Percentiles rank a stretch among this genome's conserved stretches.
phyloP scores from a whole-genome alignment of 2,329 filamentous ascomycete species.

The Trichoderma koningiopsis region DNA sequence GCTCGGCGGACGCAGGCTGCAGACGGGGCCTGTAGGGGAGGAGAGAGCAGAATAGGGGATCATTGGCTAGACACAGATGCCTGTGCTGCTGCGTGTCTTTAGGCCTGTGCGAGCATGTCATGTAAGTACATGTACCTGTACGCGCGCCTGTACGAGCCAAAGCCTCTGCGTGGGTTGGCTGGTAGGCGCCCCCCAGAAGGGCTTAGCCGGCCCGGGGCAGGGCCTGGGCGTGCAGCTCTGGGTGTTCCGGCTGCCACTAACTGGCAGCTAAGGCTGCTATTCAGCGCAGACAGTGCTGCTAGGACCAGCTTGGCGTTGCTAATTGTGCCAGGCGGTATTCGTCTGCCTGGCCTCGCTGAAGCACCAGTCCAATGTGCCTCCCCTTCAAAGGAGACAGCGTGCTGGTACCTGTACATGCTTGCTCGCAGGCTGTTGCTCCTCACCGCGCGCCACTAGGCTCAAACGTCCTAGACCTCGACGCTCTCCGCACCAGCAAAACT shows the following conservation, averaged over 20 bases:
- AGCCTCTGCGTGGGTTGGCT: not conserved
- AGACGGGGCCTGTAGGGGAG: conserved; percentile 18
- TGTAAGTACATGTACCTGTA: not conserved
- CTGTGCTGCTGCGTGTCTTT: not conserved
- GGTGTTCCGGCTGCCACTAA: conserved; percentile 1
- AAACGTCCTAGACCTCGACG: not conserved
- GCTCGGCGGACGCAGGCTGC: conserved; percentile 19
- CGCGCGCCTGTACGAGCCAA: not conserved
- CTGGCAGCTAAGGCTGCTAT: not conserved
- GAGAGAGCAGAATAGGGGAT: conserved; percentile 24
- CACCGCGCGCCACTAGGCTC: not conserved
- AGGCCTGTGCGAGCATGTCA: not conserved
- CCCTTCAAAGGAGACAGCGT: not conserved
- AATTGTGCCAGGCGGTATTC: not conserved
- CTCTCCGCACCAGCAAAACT: not conserved
- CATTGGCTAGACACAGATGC: conserved; percentile 4
- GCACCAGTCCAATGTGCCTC: not conserved
- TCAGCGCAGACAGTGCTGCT: not conserved
- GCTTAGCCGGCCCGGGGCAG: not conserved
- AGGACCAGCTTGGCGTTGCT: not conserved
- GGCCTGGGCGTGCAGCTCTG: not conserved
- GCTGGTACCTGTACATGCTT: not conserved
- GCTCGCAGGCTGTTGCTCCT: not conserved
- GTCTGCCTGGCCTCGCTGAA: not conserved
- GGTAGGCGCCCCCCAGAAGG: not conserved